Conservation (phyloP, 257 asterid species). For the Solanum tarijense region DNA sequence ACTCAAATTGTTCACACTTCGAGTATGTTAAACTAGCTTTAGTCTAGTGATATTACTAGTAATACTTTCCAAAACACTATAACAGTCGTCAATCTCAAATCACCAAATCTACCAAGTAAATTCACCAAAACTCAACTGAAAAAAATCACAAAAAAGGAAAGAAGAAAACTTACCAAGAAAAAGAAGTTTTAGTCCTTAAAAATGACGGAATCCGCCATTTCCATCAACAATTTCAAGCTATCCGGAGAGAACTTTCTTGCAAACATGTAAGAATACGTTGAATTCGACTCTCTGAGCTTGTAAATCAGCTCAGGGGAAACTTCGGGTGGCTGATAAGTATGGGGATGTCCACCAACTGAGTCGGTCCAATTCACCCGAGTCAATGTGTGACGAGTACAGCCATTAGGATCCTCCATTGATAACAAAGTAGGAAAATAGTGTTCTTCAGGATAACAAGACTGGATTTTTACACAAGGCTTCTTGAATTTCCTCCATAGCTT, state of each 20-base stretch:
- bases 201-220: constrained; percentile 63
- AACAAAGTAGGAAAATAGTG: constrained; percentile 84
- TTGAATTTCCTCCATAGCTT: constrained; percentile 77
- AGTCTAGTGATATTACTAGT: constrained; percentile 1
- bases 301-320: constrained; percentile 52
- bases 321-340: constrained; percentile 62
- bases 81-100: neutral
- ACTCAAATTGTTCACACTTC: neutral
- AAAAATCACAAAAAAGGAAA: neutral
- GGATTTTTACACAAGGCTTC: constrained; percentile 63
- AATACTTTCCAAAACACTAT: neutral
- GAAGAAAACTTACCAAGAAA: constrained; percentile 33
- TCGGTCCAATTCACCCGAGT: constrained; percentile 93
- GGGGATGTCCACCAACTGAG: constrained; percentile 73
- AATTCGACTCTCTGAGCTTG: constrained; percentile 60
- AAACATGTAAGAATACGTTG: constrained; percentile 49
- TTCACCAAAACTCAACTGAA: neutral
- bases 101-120: neutral
- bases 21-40: neutral
- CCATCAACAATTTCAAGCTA: constrained; percentile 61
- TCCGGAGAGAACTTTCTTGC: constrained; percentile 83
- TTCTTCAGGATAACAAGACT: constrained; percentile 84
- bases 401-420: constrained; percentile 65
- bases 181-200: constrained; percentile 54
- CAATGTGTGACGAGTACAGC: constrained; percentile 48